Evolutionary conservation across 768 basidiomycete genomes (phyloP), one percentile per base, ranked within the genome.

Genomic region (Boletus sp.): DNA sequence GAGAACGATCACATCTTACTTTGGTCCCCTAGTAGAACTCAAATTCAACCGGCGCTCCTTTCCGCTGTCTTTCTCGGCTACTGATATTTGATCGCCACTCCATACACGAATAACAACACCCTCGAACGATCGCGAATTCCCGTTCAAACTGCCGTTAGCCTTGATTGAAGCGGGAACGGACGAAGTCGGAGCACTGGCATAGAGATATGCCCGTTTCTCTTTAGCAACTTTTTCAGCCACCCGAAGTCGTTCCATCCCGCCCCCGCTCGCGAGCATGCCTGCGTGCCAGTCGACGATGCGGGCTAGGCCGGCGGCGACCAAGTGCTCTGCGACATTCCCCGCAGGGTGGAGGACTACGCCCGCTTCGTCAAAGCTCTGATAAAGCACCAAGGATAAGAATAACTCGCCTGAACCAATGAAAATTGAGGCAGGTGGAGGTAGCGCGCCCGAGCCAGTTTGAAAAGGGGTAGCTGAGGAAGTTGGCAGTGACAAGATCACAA

Each of bases 261-360:
- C 94, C 50, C 80, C 78, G 52, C 79, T 82, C 1, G 92, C 85
- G 20, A 99, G 83, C 82, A 98, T 89, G 20, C 95, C 95, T 15
- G 96, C 94, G 71, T 99, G 96, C 95, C 95, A 98, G 69, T 96
- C 95, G 56, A 98, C 88, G 49, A 98, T 82, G 55, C 92, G 88
- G 17, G 95, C 96, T 2, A 98, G 78, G 30, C 96, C 95, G 45
- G 84, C 83, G 5, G 81, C 83, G 30, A 93, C 85, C 39, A 99
- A 79, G 71, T 90, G 86, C 64, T 96, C 92, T 12, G 94, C 94
- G 28, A 99, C 88, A 73, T 97, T 97, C 33, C 96, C 96, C 17
- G 87, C 91, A 9, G 96, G 94, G 69, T 98, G 96, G 41, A 91
- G 75, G 12, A 92, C 89, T 91, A 45, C 2, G 32, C 9, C 42